These are phyloP conservation scores for Xylariaceae sp. DNA, from an alignment of 2,329 filamentous ascomycete genomes.

Conservation along the genomic window DNA sequence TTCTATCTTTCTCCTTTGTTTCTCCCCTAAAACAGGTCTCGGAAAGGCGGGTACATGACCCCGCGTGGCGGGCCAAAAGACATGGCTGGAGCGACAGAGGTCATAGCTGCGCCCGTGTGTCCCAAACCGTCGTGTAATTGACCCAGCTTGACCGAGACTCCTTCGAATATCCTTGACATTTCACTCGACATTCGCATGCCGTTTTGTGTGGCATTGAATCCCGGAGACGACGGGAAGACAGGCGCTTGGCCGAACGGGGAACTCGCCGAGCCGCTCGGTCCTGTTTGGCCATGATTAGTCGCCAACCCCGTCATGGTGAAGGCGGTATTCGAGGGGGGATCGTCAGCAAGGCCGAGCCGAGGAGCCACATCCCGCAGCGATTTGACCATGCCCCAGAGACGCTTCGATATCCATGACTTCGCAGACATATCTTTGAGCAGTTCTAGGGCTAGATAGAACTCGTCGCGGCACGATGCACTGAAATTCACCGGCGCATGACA, in stretches of 20 bases:
- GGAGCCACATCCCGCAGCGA: slow-evolving; percentile 69
- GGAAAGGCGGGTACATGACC: slow-evolving; percentile 33
- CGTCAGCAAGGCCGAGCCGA: slow-evolving; percentile 58
- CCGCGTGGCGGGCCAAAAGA: slow-evolving; percentile 16
- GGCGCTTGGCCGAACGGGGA: slow-evolving; percentile 21
- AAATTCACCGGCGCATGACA: slow-evolving; percentile 71
- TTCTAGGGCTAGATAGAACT: slow-evolving; percentile 75
- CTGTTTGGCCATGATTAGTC: slow-evolving; percentile 38
- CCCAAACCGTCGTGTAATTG: slow-evolving; percentile 16
- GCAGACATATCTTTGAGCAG: slow-evolving; percentile 68
- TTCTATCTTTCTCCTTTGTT: not conserved
- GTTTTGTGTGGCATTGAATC: slow-evolving; percentile 34
- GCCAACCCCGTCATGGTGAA: slow-evolving; percentile 55
- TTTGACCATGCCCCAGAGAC: slow-evolving; percentile 68
- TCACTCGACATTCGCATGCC: slow-evolving; percentile 50
- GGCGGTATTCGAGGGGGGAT: slow-evolving; percentile 50
- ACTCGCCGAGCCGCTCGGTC: slow-evolving; percentile 16
- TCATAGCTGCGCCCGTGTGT: slow-evolving; percentile 9
- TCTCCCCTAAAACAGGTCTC: slow-evolving; percentile 29
- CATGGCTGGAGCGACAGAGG: not conserved
- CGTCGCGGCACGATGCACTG: slow-evolving; percentile 62
- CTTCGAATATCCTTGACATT: slow-evolving; percentile 48
- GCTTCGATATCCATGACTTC: slow-evolving; percentile 66
- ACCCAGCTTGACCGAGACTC: slow-evolving; percentile 31
- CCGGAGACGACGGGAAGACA: slow-evolving; percentile 18